Percentiles rank a stretch among this genome's conserved stretches.
These are phyloP conservation scores for Cryptosporidium ryanae DNA, from an alignment of 169 alveolate genomes.

Conservation along the genomic window DNA sequence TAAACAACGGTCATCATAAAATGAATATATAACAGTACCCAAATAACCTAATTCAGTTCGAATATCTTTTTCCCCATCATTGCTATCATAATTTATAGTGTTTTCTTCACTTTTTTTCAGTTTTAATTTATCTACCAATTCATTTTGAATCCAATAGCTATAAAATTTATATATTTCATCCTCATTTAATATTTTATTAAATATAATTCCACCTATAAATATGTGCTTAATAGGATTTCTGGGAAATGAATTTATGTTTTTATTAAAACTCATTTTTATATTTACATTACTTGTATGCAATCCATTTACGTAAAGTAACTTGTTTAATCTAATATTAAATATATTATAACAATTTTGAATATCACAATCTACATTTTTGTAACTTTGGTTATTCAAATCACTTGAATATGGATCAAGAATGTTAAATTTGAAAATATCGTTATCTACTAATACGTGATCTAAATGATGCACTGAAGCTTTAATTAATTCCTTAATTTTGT, in stretches of 20 bases:
- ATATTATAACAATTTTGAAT: background rate
- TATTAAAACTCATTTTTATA: background rate
- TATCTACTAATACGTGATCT: too few relatives aligned
- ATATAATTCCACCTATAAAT: constrained; percentile 51
- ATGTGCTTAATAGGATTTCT: constrained; percentile 6
- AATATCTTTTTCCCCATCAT: too few relatives aligned
- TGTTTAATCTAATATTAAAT: constrained; percentile 12
- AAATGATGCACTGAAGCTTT: background rate
- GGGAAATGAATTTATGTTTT: background rate
- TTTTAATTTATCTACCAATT: constrained; percentile 13
- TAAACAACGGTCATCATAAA: constrained; percentile 60
- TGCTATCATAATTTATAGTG: background rate
- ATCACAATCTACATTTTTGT: background rate
- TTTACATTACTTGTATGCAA: constrained; percentile 37
- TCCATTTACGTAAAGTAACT: constrained; percentile 31
- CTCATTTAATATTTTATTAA: constrained; percentile 14
- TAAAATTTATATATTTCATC: constrained; percentile 17
- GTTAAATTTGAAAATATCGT: background rate
- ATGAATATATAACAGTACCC: constrained; percentile 57
- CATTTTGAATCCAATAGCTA: constrained; percentile 13
- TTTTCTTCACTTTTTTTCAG: background rate
- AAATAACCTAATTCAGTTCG: background rate
- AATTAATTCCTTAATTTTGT: constrained; percentile 3
- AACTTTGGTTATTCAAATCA: background rate
- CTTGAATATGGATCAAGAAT: background rate